Evolutionary conservation across 75 land plant species (phyloP), one percentile per base, ranked within the genome.

Genomic region (Selaginella moellendorffii): DNA sequence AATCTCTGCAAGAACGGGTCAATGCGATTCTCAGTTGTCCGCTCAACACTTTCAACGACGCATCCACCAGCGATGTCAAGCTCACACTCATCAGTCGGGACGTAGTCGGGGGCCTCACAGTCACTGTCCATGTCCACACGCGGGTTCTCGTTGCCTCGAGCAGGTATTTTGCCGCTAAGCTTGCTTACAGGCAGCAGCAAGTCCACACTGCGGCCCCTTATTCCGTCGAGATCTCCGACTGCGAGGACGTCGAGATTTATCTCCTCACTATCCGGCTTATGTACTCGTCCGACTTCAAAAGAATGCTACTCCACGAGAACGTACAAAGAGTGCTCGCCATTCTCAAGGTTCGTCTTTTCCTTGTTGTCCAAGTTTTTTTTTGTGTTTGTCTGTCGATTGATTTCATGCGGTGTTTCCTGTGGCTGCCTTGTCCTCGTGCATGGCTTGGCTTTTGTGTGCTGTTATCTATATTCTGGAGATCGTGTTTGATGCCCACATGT

Each of bases 241-340:
- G 90, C 26, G 90, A 88, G 31, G 93, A 88, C 59, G 85, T 88
- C 8, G 93, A 88, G 72, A 73, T 78, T 5, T 88, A 88, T 56
- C 53, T 85, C 23, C 82, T 80, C 62, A 82, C 93, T 1, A 70
- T 88, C 53, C 74, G 82, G 21, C 77, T 88, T 62, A 88, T 88
- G 93, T 88, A 88, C 69, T 63, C 67, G 29, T 36, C 14, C 10
- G 93, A 88, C 66, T 63, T 85, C 74, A 74, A 76, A 71, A 77
- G 79, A 65, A 75, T 52, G 65, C 81, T 88, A 24, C 76, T 85
- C 72, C 73, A 67, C 30, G 93, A 88, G 46, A 87, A 74, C 25
- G 93, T 88, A 27, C 25, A 77, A 28, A 78, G 77, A 24, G 80
- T 88, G 46, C 82, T 88, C 8, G 78, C 66, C 54, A 82, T 88